Conservation (phyloP, 2,329 filamentous ascomycete genomes). For the Talaromyces islandicus region DNA sequence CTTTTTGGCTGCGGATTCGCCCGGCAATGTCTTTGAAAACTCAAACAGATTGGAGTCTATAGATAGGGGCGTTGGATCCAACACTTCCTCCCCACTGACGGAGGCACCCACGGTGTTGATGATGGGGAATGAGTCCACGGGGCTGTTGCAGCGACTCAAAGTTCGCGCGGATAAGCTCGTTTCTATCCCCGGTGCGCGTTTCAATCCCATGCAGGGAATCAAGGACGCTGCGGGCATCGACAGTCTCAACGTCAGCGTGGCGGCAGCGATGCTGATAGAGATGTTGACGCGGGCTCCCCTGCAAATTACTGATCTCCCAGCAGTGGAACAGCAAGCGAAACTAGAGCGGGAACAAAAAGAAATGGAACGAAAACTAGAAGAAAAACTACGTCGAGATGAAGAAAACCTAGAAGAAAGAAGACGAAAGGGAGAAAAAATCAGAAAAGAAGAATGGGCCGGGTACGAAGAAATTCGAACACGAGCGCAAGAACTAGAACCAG, state of each 20-base stretch:
- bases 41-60: neutral
- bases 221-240: slow-evolving; percentile 57
- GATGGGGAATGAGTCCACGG: slow-evolving; percentile 75
- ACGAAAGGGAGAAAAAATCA: no score
- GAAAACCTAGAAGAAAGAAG: no score
- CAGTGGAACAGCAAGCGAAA: neutral
- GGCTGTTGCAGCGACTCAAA: slow-evolving; percentile 60
- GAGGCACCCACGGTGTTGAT: slow-evolving; percentile 69
- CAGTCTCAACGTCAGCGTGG: slow-evolving; percentile 90
- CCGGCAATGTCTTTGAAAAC: slow-evolving; percentile 17
- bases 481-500: neutral
- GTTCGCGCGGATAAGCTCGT: slow-evolving; percentile 59
- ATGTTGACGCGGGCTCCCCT: slow-evolving; percentile 33
- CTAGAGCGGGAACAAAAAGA: neutral
- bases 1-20: slow-evolving; percentile 67
- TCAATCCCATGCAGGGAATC: slow-evolving; percentile 33
- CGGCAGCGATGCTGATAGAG: slow-evolving; percentile 63
- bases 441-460: no score
- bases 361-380: neutral
- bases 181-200: slow-evolving; percentile 54
- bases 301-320: slow-evolving; percentile 3
- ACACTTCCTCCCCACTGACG: slow-evolving; percentile 35
- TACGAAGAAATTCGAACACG: no score
- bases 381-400: neutral
- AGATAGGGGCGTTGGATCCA: slow-evolving; percentile 5